phyloP scores from a whole-genome alignment of 2,329 filamentous ascomycete species.

The Zymoseptoria brevis region DNA sequence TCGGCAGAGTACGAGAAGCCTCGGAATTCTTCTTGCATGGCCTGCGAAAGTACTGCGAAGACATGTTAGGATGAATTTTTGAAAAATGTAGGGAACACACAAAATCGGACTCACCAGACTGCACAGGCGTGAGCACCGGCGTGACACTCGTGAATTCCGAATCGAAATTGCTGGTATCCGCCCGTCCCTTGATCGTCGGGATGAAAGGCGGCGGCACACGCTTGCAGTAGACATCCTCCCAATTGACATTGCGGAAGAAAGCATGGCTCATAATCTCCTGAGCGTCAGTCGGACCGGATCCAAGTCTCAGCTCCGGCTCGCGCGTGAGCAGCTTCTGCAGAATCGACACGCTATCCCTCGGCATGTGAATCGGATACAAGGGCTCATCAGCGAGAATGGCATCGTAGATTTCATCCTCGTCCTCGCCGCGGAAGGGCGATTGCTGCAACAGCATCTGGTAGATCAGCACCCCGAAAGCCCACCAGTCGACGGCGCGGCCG shows the following conservation, averaged over 20 bases:
- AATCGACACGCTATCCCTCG: slow-evolving; percentile 92
- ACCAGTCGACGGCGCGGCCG: slow-evolving; percentile 95
- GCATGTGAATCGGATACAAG: slow-evolving; percentile 97
- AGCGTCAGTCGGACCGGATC: slow-evolving; percentile 90
- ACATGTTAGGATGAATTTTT: slow-evolving; percentile 16
- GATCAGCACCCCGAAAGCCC: slow-evolving; percentile 97
- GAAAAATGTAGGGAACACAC: too few relatives aligned
- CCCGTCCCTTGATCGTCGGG: slow-evolving; percentile 80
- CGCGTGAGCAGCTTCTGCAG: slow-evolving; percentile 93
- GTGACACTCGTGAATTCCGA: slow-evolving; percentile 98
- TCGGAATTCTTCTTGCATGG: slow-evolving; percentile 99
- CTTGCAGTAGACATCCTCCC: slow-evolving; percentile 98
- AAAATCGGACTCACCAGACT: slow-evolving; percentile 64
- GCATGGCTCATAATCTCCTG: slow-evolving; percentile 98
- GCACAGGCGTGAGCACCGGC: slow-evolving; percentile 90
- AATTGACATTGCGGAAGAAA: slow-evolving; percentile 96
- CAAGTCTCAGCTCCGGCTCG: slow-evolving; percentile 86
- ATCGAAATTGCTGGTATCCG: slow-evolving; percentile 99
- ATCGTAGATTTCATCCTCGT: slow-evolving; percentile 99
- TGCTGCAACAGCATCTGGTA: slow-evolving; percentile 99
- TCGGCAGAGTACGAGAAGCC: slow-evolving; percentile 97
- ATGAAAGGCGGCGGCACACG: slow-evolving; percentile 80
- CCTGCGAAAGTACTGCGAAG: slow-evolving; percentile 76
- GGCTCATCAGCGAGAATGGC: slow-evolving; percentile 96
- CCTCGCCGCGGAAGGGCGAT: slow-evolving; percentile 95